A percentile compares a stretch with the other conserved stretches of the same genome.
Evolutionary conservation across 2,329 filamentous ascomycete genomes (phyloP).

Genomic region (Drechmeria coniospora): DNA sequence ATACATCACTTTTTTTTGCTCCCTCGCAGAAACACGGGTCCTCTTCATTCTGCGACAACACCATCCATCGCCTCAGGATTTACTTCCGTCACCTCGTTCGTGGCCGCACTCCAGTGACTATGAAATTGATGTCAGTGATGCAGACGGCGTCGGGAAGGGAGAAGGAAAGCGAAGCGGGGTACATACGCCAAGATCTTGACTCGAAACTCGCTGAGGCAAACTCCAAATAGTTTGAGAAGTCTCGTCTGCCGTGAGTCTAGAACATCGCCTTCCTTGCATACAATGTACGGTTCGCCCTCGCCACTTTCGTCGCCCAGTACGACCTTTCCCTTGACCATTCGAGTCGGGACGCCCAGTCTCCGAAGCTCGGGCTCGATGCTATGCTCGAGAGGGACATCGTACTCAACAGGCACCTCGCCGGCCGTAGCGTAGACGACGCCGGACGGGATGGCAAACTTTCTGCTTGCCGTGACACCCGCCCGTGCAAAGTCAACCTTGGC

Average conservation of each 20-base stretch:
- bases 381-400: conserved; percentile 79
- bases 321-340: conserved; percentile 77
- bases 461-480: conserved; percentile 60
- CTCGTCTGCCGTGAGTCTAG: conserved; percentile 87
- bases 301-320: conserved; percentile 48
- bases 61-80: conserved; percentile 24
- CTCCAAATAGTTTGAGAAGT: conserved; percentile 82
- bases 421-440: conserved; percentile 70
- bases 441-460: conserved; percentile 64
- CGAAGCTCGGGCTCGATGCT: conserved; percentile 81
- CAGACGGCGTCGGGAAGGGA: background rate
- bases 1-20: conserved; percentile 1
- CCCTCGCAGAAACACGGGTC: too few species aligned
- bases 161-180: background rate
- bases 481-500: conserved; percentile 78
- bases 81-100: conserved; percentile 41
- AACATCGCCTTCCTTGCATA: conserved; percentile 74
- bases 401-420: conserved; percentile 62
- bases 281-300: conserved; percentile 44
- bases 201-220: conserved; percentile 81
- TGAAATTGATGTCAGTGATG: conserved; percentile 1
- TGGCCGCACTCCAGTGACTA: conserved; percentile 48
- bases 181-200: conserved; percentile 61
- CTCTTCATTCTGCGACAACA: conserved; percentile 11
- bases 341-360: conserved; percentile 77